Base-by-base conservation (phyloP, 805 yeast genomes). In the Dipodascus geniculatus region DNA sequence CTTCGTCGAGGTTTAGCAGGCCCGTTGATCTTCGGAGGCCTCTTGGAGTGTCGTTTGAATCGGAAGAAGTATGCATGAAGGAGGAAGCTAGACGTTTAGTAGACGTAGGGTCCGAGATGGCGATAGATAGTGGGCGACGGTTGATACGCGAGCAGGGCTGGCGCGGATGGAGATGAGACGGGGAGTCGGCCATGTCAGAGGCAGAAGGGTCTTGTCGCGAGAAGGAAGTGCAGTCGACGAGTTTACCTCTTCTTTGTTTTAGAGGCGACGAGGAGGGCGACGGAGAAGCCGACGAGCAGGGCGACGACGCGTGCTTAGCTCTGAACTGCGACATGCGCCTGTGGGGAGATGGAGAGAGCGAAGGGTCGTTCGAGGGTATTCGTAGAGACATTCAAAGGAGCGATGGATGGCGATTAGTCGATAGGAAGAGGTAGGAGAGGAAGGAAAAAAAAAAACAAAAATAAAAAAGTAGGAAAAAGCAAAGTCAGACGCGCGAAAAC, bases 21-120 rank as follows among this genome's bases (percentile, higher is more conserved):
- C 75, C 73, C 22, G 69, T 63, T 2, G 75, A 72, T 33, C 75
- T 64, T 14, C 71, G 65, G 23, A 72, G 58, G 33, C 31, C 31
- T 47, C 31, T 47, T 22, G 24, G 24, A 23, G 49, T 11, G 4
- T 47, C 49, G 69, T 54, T 48, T 57, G 56, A 42, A 16, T 42
- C 53, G 2, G 42, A 42, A 50, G 53, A 55, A 44, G 44, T 23
- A 47, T 47, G 49, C 24, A 22, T 22, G 28, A 47, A 47, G 19
- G 49, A 22, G n/a, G 49, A 11, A 14, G 49, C 49, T 47, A 47
- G 17, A 14, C 31, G 49, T 22, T 23, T 47, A 6, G 23, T 14
- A 6, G 28, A 47, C 8, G 49, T 22, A 22, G n/a, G 24, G 23
- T 47, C 28, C n/a, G 49, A 22, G 49, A 3, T 22, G 3, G 49